Evolutionary conservation across 257 asterid genomes (phyloP), one percentile per base, ranked within the genome.

Genomic region (Salvia hispanica): DNA sequence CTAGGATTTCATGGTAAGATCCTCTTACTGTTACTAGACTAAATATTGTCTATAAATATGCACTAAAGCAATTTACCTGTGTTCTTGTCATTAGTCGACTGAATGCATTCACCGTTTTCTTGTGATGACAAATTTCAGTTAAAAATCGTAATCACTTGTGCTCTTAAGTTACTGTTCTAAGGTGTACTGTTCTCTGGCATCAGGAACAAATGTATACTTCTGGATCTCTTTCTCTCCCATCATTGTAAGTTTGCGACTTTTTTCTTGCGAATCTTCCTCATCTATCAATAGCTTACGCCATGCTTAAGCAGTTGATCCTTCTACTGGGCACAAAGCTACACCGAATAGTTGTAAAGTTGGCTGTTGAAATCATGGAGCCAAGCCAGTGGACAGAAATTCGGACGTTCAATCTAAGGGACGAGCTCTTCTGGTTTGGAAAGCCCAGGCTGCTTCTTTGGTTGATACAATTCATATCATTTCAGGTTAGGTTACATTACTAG

Each of bases 381-480:
- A 77, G 77, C 74, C 86, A 82, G 55, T 81, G 82, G 85, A 76
- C 83, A 36, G 92, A 80, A 60, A 66, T 78, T 74, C 84, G 71
- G 54, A 78, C 54, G 77, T 90, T 90, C 82, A 88, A 90, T 68
- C 85, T 85, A 58, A 82, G 97, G 74, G 98, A 92, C 21, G 97
- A 90, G 85, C 93, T 88, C 36, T 92, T 92, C 82, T 92, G 98
- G 97, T 92, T 90, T 62, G 97, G 94, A 67, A 92, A 72, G 15
- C 98, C 98, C 37, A 73, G 87, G 76, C 79, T 92, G 69, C 85
- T 90, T 58, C 90, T 92, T 61, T 81, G 84, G 64, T 66, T 90
- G 78, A 90, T 92, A 77, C 98, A 92, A 58, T 85, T 90, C 43
- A 74, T 92, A 66, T 82, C 96, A 6, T 92, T 90, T 80, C 98